Base-by-base conservation (phyloP, 768 basidiomycete species). In the Leccinum rimulosum region DNA sequence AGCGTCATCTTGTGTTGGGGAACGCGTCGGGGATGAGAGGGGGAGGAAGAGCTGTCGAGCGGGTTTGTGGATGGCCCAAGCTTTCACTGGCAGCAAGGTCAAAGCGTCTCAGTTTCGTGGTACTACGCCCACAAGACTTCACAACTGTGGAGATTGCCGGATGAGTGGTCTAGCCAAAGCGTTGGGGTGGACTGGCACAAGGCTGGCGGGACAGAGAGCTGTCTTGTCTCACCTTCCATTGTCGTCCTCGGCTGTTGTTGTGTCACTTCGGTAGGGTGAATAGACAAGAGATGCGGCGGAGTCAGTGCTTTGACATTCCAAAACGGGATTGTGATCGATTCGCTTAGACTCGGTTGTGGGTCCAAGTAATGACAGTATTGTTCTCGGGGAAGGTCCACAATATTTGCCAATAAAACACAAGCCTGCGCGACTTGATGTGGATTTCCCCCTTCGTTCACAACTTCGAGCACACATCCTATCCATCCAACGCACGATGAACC, bases 281-380 rank as follows among this genome's bases (percentile, higher is more conserved):
- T 17, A n/a, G 57, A 58, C 56, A 30, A 43, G 55, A 40, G 38
- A 17, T 27, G 17, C 8, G 31, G 45, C 45, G 22, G 45, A 49
- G 33, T 58, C 31, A 33, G 11, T 65, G 60, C 63, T 64, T 64
- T 65, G 64, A 59, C 59, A 50, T 50, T 35, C 50, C 25, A 52
- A 58, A 64, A 55, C n/a, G 54, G 49, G 40, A 43, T 15, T 12
- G 19, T 49, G 33, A 28, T 53, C 65, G 54, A 57, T 55, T 59
- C 65, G 56, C 59, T 59, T 59, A 60, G 54, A 19, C 43, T 33
- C 36, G n/a, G 50, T 49, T 66, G 61, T 66, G 33, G 64, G 64
- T 64, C 64, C 67, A 53, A 8, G 19, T 40, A 30, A 52, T 28
- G 54, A 27, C 35, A 14, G 50, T 57, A 59, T 67, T 64, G 64